Conservation (phyloP, 75 land plant species). For the Cunninghamia lanceolata region DNA sequence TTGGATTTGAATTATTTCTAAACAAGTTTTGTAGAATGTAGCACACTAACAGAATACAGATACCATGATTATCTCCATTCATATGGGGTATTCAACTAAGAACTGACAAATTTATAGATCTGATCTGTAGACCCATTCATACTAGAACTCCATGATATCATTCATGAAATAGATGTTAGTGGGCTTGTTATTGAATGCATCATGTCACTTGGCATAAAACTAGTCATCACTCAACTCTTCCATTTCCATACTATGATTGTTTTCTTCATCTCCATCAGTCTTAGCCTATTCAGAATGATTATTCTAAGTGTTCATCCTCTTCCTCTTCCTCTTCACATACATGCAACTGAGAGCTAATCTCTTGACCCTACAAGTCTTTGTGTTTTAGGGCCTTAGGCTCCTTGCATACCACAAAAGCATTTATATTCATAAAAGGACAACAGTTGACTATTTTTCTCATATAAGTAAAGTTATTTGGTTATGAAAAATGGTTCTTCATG, state of each 20-base stretch:
- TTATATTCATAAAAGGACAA: conserved; percentile 3
- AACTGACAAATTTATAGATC: neutral
- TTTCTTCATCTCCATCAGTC: conserved; percentile 2
- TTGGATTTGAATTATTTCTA: neutral
- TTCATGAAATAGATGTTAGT: neutral
- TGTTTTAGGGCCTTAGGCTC: conserved; percentile 83
- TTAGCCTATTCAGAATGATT: conserved; percentile 23
- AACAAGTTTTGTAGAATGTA: neutral
- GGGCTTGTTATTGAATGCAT: neutral
- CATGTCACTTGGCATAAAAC: neutral
- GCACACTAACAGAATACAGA: neutral
- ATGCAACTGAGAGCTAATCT: conserved; percentile 76
- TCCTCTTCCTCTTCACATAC: conserved; percentile 36
- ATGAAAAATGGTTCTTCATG: neutral
- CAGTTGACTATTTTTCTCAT: neutral
- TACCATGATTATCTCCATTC: neutral
- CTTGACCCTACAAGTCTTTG: conserved; percentile 78
- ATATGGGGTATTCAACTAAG: neutral
- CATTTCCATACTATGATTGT: neutral
- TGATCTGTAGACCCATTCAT: neutral
- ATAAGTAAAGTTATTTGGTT: neutral
- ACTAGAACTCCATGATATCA: neutral
- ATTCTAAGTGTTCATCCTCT: conserved; percentile 14
- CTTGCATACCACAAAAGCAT: conserved; percentile 37
- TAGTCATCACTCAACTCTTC: neutral